Base-by-base conservation (phyloP, 2,329 filamentous ascomycete species). In the Alternaria dauci region DNA sequence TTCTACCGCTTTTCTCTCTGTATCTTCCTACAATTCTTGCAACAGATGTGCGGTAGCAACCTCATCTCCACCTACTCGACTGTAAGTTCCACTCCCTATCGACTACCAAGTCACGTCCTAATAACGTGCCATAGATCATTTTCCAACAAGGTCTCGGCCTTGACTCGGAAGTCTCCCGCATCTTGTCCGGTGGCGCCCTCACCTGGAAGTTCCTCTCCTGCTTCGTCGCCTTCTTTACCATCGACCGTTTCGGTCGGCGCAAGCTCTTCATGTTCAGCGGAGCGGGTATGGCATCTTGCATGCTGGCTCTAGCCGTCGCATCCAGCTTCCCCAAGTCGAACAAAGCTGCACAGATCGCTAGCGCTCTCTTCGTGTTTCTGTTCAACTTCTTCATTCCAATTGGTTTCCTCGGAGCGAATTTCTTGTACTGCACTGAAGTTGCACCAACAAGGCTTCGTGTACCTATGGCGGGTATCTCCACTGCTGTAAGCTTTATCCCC, bases 161-260 rank as follows among this genome's bases (percentile, higher is more conserved):
- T 5, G 76, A 80, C 65, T 83, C 69, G 14, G 77, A 86, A 65
- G 80, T 84, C 25, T 85, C 84, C 58, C 85, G 85, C 72, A 86
- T 86, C 80, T 86, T 91, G 52, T 85, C 87, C 2, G 91, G 89
- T 3, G 83, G 82, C 28, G 84, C 84, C 12, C 75, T 87, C 32
- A 87, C 85, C 5, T 87, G 83, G 81, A 86, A 87, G 69, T 85
- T 86, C 67, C 66, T 86, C 20, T 83, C 81, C 32, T 83, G 81
- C 0, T 81, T 91, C 25, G 84, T 91, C 57, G 90, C 88, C 56
- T 89, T 91, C 62, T 91, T 91, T 71, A 91, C 89, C 0, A 81
- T 92, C 1, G 89, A 92, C 69, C 84, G 87, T 0, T 90, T 92
- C 58, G 89, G 90, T 8, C 85, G 90, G 14, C 84, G 89, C 32